Base-by-base conservation (phyloP, 2,329 filamentous ascomycete genomes). In the Tolypocladium ovalisporum region DNA sequence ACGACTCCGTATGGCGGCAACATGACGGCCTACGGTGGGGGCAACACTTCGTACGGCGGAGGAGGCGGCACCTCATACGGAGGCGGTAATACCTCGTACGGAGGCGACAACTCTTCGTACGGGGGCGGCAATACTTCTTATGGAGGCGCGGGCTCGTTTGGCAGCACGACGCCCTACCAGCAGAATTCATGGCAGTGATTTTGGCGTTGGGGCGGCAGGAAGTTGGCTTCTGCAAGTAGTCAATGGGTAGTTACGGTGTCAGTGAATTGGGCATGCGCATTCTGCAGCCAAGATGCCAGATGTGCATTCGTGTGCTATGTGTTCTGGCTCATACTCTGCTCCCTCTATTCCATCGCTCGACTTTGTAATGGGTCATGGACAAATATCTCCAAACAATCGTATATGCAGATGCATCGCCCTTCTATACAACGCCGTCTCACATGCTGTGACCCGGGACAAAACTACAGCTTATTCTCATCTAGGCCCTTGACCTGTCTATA, bases 11-110 rank as follows among this genome's bases (percentile, higher is more conserved):
- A 86, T 65, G 84, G 79, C 63, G 75, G 75, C 29, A 79, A 75
- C 55, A 76, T 80, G 60, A 87, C 82, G 66, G 76, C 82, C 22
- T 92, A 79, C 53, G 79, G 79, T 17, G 81, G 85, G 58, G 86
- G 84, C 47, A 87, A 82, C 67, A 85, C 83, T 65, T 76, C 81
- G 32, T 92, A 88, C 82, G 87, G 87, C 22, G 83, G 77, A 7
- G 71, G 68, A 19, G 66, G 70, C 8, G 82, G 81, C 58, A 88
- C 57, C 24, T 51, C 57, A 19, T 56, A 56, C 35, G 54, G 54
- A 32, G 44, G 36, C 27, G 53, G 73, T 35, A 81, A 79, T n/a
- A 44, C 40, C 9, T 44, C 40, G 2, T 44, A 44, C 40, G 71
- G 68, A 7, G 71, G 68, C n/a, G 66, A 70, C 9, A 82, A 81